A percentile compares a stretch with the other conserved stretches of the same genome.
Evolutionary conservation across 306 rosid genomes (phyloP).

Genomic region (Cucurbita ficifolia): DNA sequence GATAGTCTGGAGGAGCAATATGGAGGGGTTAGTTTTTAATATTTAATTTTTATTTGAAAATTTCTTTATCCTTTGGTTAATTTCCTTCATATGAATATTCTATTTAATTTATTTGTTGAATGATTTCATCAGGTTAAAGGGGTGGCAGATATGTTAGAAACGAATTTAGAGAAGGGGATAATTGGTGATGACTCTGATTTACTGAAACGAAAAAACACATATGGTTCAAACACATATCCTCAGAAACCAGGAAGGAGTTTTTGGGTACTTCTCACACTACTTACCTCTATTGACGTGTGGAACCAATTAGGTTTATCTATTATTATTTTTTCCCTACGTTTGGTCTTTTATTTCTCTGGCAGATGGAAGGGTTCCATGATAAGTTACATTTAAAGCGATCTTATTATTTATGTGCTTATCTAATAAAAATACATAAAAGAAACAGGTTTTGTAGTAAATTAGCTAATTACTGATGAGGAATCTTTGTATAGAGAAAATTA

Average conservation of each 20-base stretch:
- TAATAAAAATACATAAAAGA: not conserved
- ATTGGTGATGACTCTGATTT: constrained; percentile 61
- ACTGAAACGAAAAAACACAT: constrained; percentile 46
- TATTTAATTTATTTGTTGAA: not conserved
- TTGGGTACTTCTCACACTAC: constrained; percentile 29
- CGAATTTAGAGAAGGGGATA: constrained; percentile 67
- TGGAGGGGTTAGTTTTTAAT: constrained; percentile 60
- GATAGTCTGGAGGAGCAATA: constrained; percentile 33
- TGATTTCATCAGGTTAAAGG: constrained; percentile 50
- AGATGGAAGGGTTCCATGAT: not conserved
- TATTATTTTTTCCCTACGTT: not conserved
- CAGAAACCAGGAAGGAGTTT: constrained; percentile 69
- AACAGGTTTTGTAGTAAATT: not conserved
- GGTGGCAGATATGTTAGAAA: constrained; percentile 43
- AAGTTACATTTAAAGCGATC: not conserved
- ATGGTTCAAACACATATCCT: constrained; percentile 82
- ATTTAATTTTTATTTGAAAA: not conserved
- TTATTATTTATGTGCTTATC: not conserved
- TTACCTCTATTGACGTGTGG: not conserved
- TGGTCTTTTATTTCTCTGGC: not conserved
- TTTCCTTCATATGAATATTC: not conserved
- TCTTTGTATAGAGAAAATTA: too few relatives aligned
- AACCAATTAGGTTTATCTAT: not conserved
- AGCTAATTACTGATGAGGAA: not conserved
- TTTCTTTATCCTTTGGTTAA: not conserved